phyloP scores from a whole-genome alignment of 176 grass and related monocot genomes.

The Aegilops speltoides region DNA sequence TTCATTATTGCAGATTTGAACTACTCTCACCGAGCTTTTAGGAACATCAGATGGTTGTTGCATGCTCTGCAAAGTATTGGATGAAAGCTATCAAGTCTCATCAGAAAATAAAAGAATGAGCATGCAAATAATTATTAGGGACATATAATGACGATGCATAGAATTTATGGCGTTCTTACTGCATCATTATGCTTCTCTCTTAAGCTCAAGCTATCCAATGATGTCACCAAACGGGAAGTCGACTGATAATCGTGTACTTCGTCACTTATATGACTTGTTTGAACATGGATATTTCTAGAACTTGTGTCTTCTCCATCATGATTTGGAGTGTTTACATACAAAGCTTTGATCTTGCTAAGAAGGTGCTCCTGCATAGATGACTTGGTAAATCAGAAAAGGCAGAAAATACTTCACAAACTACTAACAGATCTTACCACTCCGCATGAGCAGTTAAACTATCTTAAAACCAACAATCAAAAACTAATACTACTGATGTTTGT shows the following conservation, averaged over 20 bases:
- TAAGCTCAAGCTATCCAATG: neutral
- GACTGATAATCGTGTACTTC: neutral
- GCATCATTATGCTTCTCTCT: neutral
- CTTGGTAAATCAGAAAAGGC: neutral
- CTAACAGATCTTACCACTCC: too few species aligned
- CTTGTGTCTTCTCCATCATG: neutral
- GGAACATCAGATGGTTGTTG: neutral
- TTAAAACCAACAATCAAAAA: neutral
- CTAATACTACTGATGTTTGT: neutral
- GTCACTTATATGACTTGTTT: neutral
- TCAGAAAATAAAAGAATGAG: neutral
- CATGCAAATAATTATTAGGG: neutral
- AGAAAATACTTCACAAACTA: neutral
- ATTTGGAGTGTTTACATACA: neutral
- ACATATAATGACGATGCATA: neutral
- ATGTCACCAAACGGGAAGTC: neutral
- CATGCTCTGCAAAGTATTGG: neutral
- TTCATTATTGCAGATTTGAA: neutral
- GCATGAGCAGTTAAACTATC: neutral
- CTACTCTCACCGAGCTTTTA: conserved; percentile 26
- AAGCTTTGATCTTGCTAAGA: conserved; percentile 8
- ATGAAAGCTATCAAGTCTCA: neutral
- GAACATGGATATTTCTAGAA: neutral
- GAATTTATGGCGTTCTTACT: conserved; percentile 5
- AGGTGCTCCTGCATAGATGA: conserved; percentile 8